phyloP scores from a whole-genome alignment of 495 filamentous ascomycete species.

The Aspergillus coremiiformis region DNA sequence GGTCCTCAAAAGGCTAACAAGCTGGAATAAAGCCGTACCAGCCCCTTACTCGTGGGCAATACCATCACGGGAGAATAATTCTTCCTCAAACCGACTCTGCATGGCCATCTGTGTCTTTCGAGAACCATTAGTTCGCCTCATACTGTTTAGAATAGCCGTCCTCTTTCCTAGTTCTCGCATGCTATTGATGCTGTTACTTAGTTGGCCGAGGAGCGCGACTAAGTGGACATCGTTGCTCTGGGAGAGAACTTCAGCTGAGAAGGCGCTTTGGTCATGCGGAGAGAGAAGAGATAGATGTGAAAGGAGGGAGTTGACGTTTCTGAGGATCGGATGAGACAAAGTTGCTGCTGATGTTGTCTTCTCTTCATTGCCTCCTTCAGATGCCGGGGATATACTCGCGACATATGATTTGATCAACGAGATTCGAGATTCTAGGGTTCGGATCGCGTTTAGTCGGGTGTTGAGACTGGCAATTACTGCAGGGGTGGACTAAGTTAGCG shows the following conservation, averaged over 20 bases:
- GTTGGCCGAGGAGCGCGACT: conserved; percentile 58
- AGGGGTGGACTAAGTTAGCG: conserved; percentile 10
- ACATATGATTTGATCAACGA: conserved; percentile 76
- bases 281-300: conserved; percentile 48
- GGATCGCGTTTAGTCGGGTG: conserved; percentile 84
- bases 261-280: conserved; percentile 48
- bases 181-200: conserved; percentile 59
- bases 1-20: conserved; percentile 2
- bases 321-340: conserved; percentile 42
- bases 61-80: conserved; percentile 16
- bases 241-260: conserved; percentile 53
- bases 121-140: conserved; percentile 22
- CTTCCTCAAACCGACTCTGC: conserved; percentile 23
- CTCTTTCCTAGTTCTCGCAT: conserved; percentile 67
- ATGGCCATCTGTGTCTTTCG: conserved; percentile 24
- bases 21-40: background rate
- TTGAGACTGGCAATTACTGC: conserved; percentile 63
- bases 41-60: background rate
- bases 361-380: conserved; percentile 37
- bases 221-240: conserved; percentile 75
- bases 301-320: conserved; percentile 52
- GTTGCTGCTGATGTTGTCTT: conserved; percentile 17
- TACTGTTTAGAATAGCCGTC: conserved; percentile 53
- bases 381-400: conserved; percentile 57
- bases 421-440: conserved; percentile 82